These are phyloP conservation scores for Cyberlindnera misumaiensis DNA, from an alignment of 805 yeast species.

Conservation along the genomic window DNA sequence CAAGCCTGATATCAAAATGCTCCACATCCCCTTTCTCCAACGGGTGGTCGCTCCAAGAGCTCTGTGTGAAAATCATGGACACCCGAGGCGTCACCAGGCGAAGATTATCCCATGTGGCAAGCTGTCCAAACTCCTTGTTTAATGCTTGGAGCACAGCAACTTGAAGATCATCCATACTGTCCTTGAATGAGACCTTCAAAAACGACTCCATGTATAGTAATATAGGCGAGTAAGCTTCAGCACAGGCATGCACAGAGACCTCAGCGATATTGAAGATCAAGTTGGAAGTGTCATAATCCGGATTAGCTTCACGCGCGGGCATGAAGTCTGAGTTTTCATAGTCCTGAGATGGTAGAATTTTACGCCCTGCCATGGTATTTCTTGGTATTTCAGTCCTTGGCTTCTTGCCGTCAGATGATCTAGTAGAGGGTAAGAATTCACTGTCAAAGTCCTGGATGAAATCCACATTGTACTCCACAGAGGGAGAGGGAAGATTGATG, in stretches of 20 bases:
- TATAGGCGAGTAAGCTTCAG: constrained; percentile 34
- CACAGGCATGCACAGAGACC: constrained; percentile 40
- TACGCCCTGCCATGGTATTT: constrained; percentile 15
- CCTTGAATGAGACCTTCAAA: constrained; percentile 34
- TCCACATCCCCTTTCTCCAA: constrained; percentile 13
- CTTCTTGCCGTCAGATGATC: not conserved
- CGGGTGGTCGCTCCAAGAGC: constrained; percentile 14
- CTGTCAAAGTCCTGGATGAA: constrained; percentile 17
- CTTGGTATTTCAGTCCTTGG: constrained; percentile 1
- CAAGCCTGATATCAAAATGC: constrained; percentile 7
- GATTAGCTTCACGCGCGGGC: constrained; percentile 24
- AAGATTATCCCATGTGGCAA: constrained; percentile 33
- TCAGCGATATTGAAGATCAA: constrained; percentile 49
- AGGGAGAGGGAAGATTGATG: not conserved
- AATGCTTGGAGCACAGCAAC: constrained; percentile 45
- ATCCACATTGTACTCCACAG: not conserved
- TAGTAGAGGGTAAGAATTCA: constrained; percentile 2
- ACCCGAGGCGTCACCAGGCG: constrained; percentile 43
- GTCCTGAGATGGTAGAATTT: constrained; percentile 8
- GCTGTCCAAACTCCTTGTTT: constrained; percentile 25
- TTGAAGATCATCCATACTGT: constrained; percentile 61
- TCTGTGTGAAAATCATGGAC: constrained; percentile 32
- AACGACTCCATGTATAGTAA: constrained; percentile 30
- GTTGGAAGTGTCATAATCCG: constrained; percentile 45
- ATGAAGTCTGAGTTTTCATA: constrained; percentile 17